Evolutionary conservation across 2,329 filamentous ascomycete species (phyloP).

Genomic region (Chlorencoelia australis): DNA sequence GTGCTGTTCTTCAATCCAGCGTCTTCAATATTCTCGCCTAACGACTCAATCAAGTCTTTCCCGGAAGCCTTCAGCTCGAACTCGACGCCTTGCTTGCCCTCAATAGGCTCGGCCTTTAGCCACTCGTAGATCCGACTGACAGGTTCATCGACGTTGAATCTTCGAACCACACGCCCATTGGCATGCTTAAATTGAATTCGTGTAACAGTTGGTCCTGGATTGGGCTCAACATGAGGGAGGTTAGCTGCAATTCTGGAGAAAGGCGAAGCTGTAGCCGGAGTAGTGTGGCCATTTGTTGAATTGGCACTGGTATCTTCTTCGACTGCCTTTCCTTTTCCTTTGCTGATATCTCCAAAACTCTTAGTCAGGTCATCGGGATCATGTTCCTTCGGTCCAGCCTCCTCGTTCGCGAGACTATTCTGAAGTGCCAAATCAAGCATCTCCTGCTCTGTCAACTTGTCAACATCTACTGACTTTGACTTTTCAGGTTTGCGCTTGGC

Average conservation of each 20-base stretch:
- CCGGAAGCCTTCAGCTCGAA: conserved; percentile 90
- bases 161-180: conserved; percentile 72
- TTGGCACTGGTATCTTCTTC: conserved; percentile 30
- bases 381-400: conserved; percentile 44
- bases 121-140: conserved; percentile 88
- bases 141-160: conserved; percentile 67
- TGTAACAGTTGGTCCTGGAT: conserved; percentile 60
- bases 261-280: conserved; percentile 29
- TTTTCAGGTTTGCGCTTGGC: conserved; percentile 65
- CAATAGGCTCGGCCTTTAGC: conserved; percentile 80
- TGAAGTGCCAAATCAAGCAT: conserved; percentile 91
- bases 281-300: conserved; percentile 21
- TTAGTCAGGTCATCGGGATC: conserved; percentile 88
- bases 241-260: conserved; percentile 66
- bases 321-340: conserved; percentile 43
- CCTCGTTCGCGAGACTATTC: conserved; percentile 61
- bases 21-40: conserved; percentile 67
- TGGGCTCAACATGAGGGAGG: conserved; percentile 68
- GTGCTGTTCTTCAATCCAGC: conserved; percentile 86
- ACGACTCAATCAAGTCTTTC: conserved; percentile 67
- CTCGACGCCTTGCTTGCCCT: conserved; percentile 64
- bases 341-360: conserved; percentile 38
- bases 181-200: conserved; percentile 89
- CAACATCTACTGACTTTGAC: conserved; percentile 62
- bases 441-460: conserved; percentile 91